These are phyloP conservation scores for Globisporangium megalacanthum DNA, from an alignment of 352 stramenopile species.

Conservation along the genomic window DNA sequence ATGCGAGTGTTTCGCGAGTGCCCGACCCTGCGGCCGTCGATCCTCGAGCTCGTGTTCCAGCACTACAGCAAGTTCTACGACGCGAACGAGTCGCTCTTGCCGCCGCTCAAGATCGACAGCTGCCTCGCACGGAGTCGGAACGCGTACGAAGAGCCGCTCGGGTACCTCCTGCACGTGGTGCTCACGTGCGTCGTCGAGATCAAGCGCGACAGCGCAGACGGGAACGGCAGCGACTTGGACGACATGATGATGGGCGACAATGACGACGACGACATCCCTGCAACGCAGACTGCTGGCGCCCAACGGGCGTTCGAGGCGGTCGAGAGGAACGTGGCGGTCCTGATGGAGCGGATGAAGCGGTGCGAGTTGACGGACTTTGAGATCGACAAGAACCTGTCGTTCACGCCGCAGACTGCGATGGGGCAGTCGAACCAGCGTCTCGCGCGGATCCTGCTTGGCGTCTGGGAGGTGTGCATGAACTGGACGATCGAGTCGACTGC, in stretches of 20 bases:
- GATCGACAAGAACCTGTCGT: conserved; percentile 39
- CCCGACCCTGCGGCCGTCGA: conserved; percentile 27
- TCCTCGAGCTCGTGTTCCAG: conserved; percentile 42
- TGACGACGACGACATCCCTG: conserved; percentile 22
- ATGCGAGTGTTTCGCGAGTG: conserved; percentile 38
- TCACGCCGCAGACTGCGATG: conserved; percentile 18
- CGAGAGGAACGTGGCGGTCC: conserved; percentile 18
- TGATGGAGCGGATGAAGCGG: conserved; percentile 44
- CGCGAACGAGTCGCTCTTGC: conserved; percentile 33
- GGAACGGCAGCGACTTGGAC: conserved; percentile 15
- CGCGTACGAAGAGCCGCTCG: conserved; percentile 38
- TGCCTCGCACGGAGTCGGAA: conserved; percentile 23
- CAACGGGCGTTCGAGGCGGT: conserved; percentile 19
- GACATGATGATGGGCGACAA: conserved; percentile 30
- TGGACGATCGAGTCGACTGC: conserved; percentile 17
- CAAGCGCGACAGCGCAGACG: conserved; percentile 7
- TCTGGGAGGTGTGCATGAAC: conserved; percentile 39
- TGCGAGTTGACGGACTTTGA: conserved; percentile 44
- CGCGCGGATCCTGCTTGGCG: conserved; percentile 19
- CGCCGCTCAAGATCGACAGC: conserved; percentile 42
- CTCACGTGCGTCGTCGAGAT: conserved; percentile 25
- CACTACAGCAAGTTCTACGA: conserved; percentile 45
- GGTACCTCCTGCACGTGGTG: conserved; percentile 33
- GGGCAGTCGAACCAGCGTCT: conserved; percentile 30
- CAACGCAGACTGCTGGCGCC: conserved; percentile 25